Base-by-base conservation (phyloP, 441 rosid genomes). In the Pelargonium australe region DNA sequence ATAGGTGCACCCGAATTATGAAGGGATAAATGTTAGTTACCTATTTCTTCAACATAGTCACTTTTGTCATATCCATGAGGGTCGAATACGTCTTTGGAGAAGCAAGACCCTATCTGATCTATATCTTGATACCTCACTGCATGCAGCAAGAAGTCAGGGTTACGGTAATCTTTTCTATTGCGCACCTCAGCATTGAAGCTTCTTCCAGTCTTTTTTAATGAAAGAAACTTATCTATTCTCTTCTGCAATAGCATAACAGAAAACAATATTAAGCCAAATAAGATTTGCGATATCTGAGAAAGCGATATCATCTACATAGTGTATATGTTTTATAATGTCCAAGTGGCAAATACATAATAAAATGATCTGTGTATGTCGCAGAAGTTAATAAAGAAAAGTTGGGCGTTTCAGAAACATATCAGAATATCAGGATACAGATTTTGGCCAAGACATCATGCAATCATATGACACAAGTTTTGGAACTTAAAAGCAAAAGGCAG, bases 121-220 rank as follows among this genome's bases (percentile, higher is more conserved):
- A 95, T 92, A 69, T 86, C 97, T 78, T 95, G 98, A 79, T 92
- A 92, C 79, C 87, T 86, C 74, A 95, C 99, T 0, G 98, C 97
- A 75, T 92, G 98, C 69, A 90, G 80, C 76, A 90, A 82, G 70
- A 95, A 92, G 74, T 95, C 98, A 2, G 98, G 99, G 73, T 95
- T 92, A 71, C 99, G 83, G 66, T 95, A 95, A 70, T 90, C 98
- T 81, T 92, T 95, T 74, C 87, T 87, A 82, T 89, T 92, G 49
- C 99, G 85, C 41, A 92, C 97, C 77, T 92, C 98, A 4, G 90
- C 85, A 80, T 92, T 95, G 84, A 92, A 95, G 75, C 99, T 90
- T 77, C 86, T 89, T 49, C 99, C 99, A 73, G 86, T 76, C 78
- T 82, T 86, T 75, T 89, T 95, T 71, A 89, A 83, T 34, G 81